These are phyloP conservation scores for Rutstroemia sp. DNA, from an alignment of 2,329 filamentous ascomycete genomes.

Conservation along the genomic window DNA sequence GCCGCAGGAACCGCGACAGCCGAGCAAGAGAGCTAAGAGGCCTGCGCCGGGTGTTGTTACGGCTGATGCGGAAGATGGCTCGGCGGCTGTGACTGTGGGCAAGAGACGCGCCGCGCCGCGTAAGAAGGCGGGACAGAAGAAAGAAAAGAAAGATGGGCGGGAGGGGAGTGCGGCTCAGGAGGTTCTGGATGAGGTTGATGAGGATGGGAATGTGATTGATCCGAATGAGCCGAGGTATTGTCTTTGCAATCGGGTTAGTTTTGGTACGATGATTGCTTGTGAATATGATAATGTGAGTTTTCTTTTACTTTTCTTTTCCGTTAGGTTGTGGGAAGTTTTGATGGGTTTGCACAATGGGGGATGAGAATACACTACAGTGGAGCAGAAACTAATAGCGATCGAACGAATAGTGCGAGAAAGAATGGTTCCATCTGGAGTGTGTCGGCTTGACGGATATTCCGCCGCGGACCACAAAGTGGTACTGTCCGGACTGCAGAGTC, in stretches of 20 bases:
- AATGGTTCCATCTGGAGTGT: constrained; percentile 82
- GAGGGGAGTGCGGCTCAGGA: constrained; percentile 41
- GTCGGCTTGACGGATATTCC: constrained; percentile 63
- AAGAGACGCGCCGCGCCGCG: constrained; percentile 62
- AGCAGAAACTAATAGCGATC: constrained; percentile 20
- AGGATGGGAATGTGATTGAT: constrained; percentile 64
- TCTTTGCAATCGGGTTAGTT: constrained; percentile 71
- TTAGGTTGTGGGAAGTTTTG: background rate
- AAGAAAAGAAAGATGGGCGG: constrained; percentile 30
- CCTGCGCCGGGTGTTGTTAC: constrained; percentile 67
- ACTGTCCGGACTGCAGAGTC: constrained; percentile 68
- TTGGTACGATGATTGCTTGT: constrained; percentile 76
- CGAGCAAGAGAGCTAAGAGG: constrained; percentile 55
- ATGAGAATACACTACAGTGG: background rate
- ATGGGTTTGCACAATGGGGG: background rate
- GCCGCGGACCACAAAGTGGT: constrained; percentile 72
- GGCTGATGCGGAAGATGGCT: constrained; percentile 32
- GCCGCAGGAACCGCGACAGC: constrained; percentile 34
- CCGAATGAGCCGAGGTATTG: constrained; percentile 72
- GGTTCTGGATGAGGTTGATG: constrained; percentile 51
- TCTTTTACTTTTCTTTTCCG: background rate
- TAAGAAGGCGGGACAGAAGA: constrained; percentile 50
- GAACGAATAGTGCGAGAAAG: constrained; percentile 55
- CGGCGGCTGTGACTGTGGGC: constrained; percentile 56
- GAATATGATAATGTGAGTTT: constrained; percentile 65